These are phyloP conservation scores for Ophiostoma piceae DNA, from an alignment of 2,329 filamentous ascomycete species.

Conservation along the genomic window DNA sequence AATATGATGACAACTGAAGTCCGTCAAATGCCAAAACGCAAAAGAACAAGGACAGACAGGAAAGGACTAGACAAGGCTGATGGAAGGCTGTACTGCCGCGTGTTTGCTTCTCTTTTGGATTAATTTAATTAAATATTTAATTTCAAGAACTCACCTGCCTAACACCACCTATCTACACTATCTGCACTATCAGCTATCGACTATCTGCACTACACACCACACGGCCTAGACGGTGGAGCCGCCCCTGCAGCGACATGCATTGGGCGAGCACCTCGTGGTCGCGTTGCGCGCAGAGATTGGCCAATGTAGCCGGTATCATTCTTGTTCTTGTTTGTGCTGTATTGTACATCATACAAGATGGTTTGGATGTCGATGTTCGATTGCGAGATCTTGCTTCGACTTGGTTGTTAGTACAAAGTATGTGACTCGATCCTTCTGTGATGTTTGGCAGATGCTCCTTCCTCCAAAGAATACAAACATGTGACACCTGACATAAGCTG, in stretches of 20 bases:
- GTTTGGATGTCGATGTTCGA: not conserved
- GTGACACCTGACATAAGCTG: not conserved
- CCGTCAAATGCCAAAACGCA: too few relatives aligned
- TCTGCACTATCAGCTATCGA: not conserved
- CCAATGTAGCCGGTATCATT: not conserved
- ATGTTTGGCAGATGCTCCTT: not conserved
- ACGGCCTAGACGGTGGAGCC: not conserved
- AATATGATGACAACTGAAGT: too few relatives aligned
- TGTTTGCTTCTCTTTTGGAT: too few relatives aligned
- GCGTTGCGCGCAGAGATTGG: slow-evolving; percentile 22
- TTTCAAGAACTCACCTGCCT: too few relatives aligned
- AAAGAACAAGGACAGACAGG: too few relatives aligned
- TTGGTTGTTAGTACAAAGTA: not conserved
- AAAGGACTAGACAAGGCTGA: too few relatives aligned
- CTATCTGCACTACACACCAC: not conserved
- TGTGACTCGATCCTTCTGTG: not conserved
- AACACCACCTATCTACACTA: not conserved
- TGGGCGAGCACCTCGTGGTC: slow-evolving; percentile 18
- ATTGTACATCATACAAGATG: not conserved
- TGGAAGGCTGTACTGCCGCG: too few relatives aligned
- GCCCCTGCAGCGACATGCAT: not conserved
- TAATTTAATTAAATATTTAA: too few relatives aligned
- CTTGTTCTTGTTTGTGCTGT: not conserved
- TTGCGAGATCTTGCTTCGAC: not conserved
- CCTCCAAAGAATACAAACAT: not conserved